Base-by-base conservation (phyloP, 768 basidiomycete genomes). In the Symmetrospora coprosmae region DNA sequence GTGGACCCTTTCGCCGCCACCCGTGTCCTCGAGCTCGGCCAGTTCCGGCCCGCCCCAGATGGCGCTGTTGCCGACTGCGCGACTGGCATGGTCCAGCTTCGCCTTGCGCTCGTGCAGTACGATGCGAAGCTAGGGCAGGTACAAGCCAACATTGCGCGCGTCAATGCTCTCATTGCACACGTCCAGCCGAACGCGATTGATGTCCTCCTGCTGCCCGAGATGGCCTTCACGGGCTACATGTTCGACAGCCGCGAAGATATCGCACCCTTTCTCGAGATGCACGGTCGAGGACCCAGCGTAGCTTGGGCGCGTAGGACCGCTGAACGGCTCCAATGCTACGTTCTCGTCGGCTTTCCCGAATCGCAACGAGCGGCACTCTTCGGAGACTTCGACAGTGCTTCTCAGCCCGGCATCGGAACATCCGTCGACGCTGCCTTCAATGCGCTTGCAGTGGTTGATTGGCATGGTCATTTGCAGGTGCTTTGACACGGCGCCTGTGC, bases 161-260 rank as follows among this genome's bases (percentile, higher is more conserved):
- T 46, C 9, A 28, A 58, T n/a, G 37, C 31, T 11, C 27, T 58
- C 23, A 31, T 58, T 30, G 40, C 28, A 34, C n/a, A 14, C 21
- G 7, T 66, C 0, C 2, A 34, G 2, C 51, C 41, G 0, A 56
- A 46, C 2, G 2, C 14, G 34, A 21, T 66, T 11, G 68, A 69
- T 38, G 17, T 69, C 2, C 50, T 69, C 1, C 60, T 69, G 0
- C 39, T 66, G 25, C 68, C 68, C 1, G 68, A 69, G 41, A 66
- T 69, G 65, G 68, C 66, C 2, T 64, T 67, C 39, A 58, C 66
- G 0, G 68, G 68, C 4, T 69, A 69, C 53, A 66, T 65, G 50
- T 69, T 69, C 38, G 13, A 31, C 2, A 25, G 21, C 2, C 16
- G 49, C 1, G 62, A 60, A 2, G 68, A 67, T 16, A 52, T 69